Conservation (phyloP, 257 asterid genomes). For the Salvia miltiorrhiza region DNA sequence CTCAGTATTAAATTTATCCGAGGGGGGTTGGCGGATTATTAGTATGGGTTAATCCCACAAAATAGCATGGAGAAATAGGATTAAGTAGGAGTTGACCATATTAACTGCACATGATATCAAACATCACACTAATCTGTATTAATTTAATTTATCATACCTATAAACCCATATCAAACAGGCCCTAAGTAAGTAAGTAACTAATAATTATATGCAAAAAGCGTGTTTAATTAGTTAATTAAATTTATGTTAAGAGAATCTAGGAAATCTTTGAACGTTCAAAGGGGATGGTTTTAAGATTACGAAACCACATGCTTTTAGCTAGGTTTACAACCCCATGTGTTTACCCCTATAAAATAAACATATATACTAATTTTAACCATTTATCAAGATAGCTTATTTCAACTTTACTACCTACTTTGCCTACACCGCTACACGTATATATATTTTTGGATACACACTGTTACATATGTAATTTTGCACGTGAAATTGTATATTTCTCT, state of each 20-base stretch:
- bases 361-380: neutral
- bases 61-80: too few relatives aligned
- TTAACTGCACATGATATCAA: too few relatives aligned
- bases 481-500: too few relatives aligned
- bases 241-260: slow-evolving; percentile 24
- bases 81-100: too few relatives aligned
- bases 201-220: neutral
- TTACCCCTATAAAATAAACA: neutral
- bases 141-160: too few relatives aligned
- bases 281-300: slow-evolving; percentile 40
- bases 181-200: neutral
- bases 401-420: slow-evolving; percentile 20
- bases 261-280: slow-evolving; percentile 50
- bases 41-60: too few relatives aligned
- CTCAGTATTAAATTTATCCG: too few relatives aligned
- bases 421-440: neutral
- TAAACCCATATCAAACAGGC: too few relatives aligned
- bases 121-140: too few relatives aligned
- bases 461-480: too few relatives aligned
- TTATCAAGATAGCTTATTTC: slow-evolving; percentile 26
- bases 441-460: neutral
- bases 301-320: slow-evolving; percentile 44
- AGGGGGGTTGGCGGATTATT: too few relatives aligned
- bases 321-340: slow-evolving; percentile 35
- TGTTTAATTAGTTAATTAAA: neutral